Conservation (phyloP, 2,329 filamentous ascomycete species). For the Phaeomoniella chlamydospora region DNA sequence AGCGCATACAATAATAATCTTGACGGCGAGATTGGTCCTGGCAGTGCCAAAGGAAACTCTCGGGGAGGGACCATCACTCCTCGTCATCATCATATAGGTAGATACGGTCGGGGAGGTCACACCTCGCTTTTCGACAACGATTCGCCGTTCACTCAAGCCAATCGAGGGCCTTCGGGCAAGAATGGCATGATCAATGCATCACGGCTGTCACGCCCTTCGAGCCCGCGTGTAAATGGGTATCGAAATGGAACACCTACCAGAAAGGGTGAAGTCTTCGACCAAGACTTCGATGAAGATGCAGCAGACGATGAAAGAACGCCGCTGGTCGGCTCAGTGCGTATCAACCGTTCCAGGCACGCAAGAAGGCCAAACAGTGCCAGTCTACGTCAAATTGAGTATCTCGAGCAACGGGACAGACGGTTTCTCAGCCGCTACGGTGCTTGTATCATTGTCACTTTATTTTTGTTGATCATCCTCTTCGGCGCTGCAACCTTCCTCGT, state of each 20-base stretch:
- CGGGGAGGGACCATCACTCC: slow-evolving; percentile 46
- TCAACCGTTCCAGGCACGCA: slow-evolving; percentile 40
- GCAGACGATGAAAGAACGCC: slow-evolving; percentile 84
- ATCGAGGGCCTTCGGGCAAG: slow-evolving; percentile 46
- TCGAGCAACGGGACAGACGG: slow-evolving; percentile 49
- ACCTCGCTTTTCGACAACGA: slow-evolving; percentile 63
- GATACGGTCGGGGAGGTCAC: slow-evolving; percentile 60
- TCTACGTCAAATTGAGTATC: slow-evolving; percentile 58
- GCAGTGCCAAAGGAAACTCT: slow-evolving; percentile 43
- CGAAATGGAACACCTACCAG: slow-evolving; percentile 30
- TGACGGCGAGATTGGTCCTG: slow-evolving; percentile 53
- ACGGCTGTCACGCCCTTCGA: slow-evolving; percentile 54
- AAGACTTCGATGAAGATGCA: slow-evolving; percentile 70
- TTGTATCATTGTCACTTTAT: slow-evolving; percentile 68
- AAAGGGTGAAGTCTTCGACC: slow-evolving; percentile 50
- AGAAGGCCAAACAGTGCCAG: slow-evolving; percentile 42
- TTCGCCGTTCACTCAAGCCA: slow-evolving; percentile 59
- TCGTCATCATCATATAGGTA: slow-evolving; percentile 67
- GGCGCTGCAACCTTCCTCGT: slow-evolving; percentile 80
- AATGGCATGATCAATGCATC: slow-evolving; percentile 26
- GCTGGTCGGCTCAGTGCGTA: slow-evolving; percentile 52
- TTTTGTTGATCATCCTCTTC: slow-evolving; percentile 69
- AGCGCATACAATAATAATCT: slow-evolving; percentile 51
- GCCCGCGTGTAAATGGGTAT: slow-evolving; percentile 45
- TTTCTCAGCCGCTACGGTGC: slow-evolving; percentile 67